Conservation (phyloP, 768 basidiomycete species). For the Udeniomyces megalosporus region DNA sequence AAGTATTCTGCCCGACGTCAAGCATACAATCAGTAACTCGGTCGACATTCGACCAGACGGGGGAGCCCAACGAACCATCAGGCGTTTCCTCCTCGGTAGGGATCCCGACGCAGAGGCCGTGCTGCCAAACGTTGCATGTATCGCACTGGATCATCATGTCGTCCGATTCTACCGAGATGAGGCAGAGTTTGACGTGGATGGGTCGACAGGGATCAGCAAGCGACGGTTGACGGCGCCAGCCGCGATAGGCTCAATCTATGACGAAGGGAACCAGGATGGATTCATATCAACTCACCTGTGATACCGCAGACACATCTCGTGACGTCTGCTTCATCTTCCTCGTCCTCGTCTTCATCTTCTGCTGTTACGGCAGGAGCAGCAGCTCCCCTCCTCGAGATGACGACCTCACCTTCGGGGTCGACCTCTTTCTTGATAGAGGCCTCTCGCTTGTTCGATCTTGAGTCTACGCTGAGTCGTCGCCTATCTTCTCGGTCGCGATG, state of each 20-base stretch:
- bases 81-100: constrained; percentile 36
- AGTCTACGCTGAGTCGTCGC: no score
- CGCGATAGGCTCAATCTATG: neutral
- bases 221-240: neutral
- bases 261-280: neutral
- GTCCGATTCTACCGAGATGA: constrained; percentile 40
- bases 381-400: neutral
- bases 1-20: constrained; percentile 83
- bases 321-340: constrained; percentile 13
- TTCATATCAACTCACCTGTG: constrained; percentile 14
- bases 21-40: no score
- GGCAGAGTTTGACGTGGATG: neutral
- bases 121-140: constrained; percentile 94
- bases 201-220: no score
- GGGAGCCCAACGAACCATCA: constrained; percentile 23
- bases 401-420: neutral
- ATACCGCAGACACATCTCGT: constrained; percentile 19
- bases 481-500: no score
- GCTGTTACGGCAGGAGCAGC: neutral
- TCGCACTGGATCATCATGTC: constrained; percentile 98
- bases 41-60: no score
- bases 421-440: neutral
- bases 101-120: constrained; percentile 89
- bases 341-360: constrained; percentile 14
- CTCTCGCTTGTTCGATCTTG: no score